Evolutionary conservation across 768 basidiomycete genomes (phyloP).

Genomic region (Agaricus subrufescens): DNA sequence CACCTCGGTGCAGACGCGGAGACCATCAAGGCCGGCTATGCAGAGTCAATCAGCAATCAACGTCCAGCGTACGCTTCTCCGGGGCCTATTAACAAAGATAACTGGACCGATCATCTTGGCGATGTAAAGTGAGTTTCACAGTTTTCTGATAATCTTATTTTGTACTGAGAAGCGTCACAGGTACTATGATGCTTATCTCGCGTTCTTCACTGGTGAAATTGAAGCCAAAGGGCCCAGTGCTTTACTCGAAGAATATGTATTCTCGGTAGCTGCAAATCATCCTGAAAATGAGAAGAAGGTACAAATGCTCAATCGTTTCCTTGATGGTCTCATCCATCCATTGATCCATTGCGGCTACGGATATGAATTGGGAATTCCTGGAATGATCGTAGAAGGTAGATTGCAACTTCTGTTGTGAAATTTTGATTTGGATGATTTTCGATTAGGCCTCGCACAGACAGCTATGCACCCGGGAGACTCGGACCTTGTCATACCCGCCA

Average conservation of each 20-base stretch:
- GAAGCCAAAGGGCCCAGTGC: conserved; percentile 35
- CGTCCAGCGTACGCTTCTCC: conserved; percentile 38
- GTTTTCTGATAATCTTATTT: neutral
- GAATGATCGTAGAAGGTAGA: conserved; percentile 58
- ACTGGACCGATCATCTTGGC: conserved; percentile 52
- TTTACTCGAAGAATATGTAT: conserved; percentile 59
- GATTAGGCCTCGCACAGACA: conserved; percentile 50
- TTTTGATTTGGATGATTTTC: neutral
- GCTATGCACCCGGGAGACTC: conserved; percentile 37
- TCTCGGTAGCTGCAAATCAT: conserved; percentile 48
- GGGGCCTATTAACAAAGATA: conserved; percentile 36
- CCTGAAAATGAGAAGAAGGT: conserved; percentile 13
- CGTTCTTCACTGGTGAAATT: conserved; percentile 46
- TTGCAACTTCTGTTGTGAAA: neutral
- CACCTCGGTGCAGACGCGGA: conserved; percentile 47
- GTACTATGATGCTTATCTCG: conserved; percentile 53
- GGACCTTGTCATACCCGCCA: conserved; percentile 19
- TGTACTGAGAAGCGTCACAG: conserved; percentile 23
- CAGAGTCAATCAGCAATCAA: conserved; percentile 30
- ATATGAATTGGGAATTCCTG: conserved; percentile 54
- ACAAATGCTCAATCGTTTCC: conserved; percentile 49
- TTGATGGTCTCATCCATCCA: conserved; percentile 57
- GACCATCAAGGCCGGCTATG: conserved; percentile 33
- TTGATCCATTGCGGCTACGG: conserved; percentile 63
- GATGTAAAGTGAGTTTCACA: conserved; percentile 37